Evolutionary conservation across 2,329 filamentous ascomycete species (phyloP), one percentile per base, ranked within the genome.

Genomic region (Phymatotrichopsis omnivora): DNA sequence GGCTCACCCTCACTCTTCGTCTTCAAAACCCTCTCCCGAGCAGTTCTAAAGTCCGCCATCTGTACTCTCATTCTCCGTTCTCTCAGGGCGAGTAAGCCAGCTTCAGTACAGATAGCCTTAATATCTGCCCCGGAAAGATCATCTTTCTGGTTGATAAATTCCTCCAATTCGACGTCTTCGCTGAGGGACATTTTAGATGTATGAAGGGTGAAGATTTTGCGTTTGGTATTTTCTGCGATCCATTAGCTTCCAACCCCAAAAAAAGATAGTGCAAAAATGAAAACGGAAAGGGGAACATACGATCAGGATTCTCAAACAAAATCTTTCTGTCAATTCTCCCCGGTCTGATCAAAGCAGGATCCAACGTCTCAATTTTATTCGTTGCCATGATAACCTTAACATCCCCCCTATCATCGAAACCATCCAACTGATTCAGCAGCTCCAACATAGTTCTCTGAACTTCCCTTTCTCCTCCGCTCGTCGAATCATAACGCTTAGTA

Each of bases 361-460:
- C 93, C 22, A 98, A 74, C 3, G 85, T 93, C 58, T 98, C 93
- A 57, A 98, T 98, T 76, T 98, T 98, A 78, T 98, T 98, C 57
- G 91, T 98, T 10, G 91, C 93, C 87, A 98, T 96, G 65, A 98
- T 89, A 52, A 98, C 91, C 72, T 98, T 98, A 67, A 98, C 89
- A 63, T 98, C 91, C 58, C 91, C 93, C 51, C 91, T 84, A 65
- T 98, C 93, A 62, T 98, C 91, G 68, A 98, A 98, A 60, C 91
- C 91, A 63, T 98, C 91, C 7, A 98, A 79, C 69, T 98, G 91
- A 67, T 98, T 98, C 31, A 98, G 79, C 43, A 98, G 76, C 63
- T 98, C 91, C 65, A 98, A 70, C 91, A 98, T 98, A 37, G 91
- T 98, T 64, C 91, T 80, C 69, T 98, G 91, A 29, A 98, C 85